phyloP scores from a whole-genome alignment of 768 basidiomycete genomes.

The Pleurotus djamor region DNA sequence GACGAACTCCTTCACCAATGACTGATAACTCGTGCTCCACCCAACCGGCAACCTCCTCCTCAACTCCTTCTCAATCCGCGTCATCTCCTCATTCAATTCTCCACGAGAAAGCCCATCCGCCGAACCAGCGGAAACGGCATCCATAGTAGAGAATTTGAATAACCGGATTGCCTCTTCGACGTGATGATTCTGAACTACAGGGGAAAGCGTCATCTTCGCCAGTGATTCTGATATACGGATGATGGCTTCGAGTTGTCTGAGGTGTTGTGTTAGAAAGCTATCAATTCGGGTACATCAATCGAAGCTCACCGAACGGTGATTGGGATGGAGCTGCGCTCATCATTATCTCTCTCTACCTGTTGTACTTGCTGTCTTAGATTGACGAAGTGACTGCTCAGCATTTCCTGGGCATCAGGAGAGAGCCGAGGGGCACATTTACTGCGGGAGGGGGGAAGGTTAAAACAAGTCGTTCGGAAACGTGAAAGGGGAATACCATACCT shows the following conservation, averaged over 20 bases:
- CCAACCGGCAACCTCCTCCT: constrained; percentile 84
- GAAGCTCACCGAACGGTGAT: constrained; percentile 88
- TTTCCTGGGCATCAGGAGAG: constrained; percentile 92
- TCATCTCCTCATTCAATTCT: constrained; percentile 92
- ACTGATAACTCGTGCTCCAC: constrained; percentile 97
- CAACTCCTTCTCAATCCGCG: constrained; percentile 85
- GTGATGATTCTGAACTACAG: constrained; percentile 86
- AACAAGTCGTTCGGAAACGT: not conserved
- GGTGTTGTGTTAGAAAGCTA: not conserved
- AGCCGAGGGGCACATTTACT: constrained; percentile 97
- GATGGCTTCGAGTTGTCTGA: constrained; percentile 93
- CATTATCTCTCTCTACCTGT: constrained; percentile 94
- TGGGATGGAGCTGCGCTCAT: constrained; percentile 96
- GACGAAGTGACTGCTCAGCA: constrained; percentile 95
- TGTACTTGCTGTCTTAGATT: constrained; percentile 91
- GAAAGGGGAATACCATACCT: constrained; percentile 44
- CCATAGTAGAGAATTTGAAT: constrained; percentile 99
- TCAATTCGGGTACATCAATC: no score
- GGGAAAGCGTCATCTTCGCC: constrained; percentile 89
- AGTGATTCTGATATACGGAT: constrained; percentile 98
- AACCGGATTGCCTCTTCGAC: constrained; percentile 97
- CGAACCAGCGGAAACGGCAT: constrained; percentile 93
- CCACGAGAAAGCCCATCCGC: constrained; percentile 90
- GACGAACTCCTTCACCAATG: constrained; percentile 90
- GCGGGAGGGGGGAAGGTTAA: not conserved